A percentile compares a stretch with the other conserved stretches of the same genome.
These are phyloP conservation scores for Tetraselmis chui DNA, from an alignment of 139 green algal species.

Conservation along the genomic window DNA sequence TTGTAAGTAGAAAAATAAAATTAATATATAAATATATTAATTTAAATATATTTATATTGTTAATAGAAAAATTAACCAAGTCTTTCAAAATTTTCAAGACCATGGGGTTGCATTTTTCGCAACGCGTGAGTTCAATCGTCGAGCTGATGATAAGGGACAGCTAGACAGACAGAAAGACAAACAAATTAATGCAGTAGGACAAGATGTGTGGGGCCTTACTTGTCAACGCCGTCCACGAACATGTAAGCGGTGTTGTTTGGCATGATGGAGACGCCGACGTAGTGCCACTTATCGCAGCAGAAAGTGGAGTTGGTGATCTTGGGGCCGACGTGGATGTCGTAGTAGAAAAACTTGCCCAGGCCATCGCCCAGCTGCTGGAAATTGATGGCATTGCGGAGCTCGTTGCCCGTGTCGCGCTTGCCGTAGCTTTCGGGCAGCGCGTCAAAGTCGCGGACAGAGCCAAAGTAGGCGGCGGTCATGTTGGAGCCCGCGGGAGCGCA, in stretches of 20 bases:
- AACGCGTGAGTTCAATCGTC: too few species aligned
- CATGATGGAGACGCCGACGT: conserved; percentile 13
- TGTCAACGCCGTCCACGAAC: too few species aligned
- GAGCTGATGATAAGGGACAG: too few species aligned
- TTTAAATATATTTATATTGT: too few species aligned
- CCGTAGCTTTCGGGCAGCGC: conserved; percentile 1
- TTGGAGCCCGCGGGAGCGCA: conserved; percentile 5
- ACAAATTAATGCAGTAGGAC: too few species aligned
- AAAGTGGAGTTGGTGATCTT: conserved; percentile 8
- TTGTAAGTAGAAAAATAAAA: too few species aligned
- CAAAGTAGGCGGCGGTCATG: conserved; percentile 18
- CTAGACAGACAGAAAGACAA: too few species aligned
- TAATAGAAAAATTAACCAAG: too few species aligned
- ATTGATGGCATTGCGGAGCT: conserved; percentile 23
- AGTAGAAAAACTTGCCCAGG: conserved; percentile 22
- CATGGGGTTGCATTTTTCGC: too few species aligned
- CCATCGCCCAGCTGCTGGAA: conserved; percentile 1
- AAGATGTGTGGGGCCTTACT: too few species aligned
- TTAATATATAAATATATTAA: too few species aligned
- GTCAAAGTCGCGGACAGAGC: conserved; percentile 4
- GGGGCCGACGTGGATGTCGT: conserved; percentile 18
- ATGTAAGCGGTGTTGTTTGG: conserved; percentile 19
- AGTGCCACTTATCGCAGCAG: conserved; percentile 27
- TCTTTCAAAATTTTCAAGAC: too few species aligned
- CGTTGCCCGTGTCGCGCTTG: conserved; percentile 11